Base-by-base conservation (phyloP, 1,284 basidiomycete genomes). In the Cutaneotrichosporon cutaneum region DNA sequence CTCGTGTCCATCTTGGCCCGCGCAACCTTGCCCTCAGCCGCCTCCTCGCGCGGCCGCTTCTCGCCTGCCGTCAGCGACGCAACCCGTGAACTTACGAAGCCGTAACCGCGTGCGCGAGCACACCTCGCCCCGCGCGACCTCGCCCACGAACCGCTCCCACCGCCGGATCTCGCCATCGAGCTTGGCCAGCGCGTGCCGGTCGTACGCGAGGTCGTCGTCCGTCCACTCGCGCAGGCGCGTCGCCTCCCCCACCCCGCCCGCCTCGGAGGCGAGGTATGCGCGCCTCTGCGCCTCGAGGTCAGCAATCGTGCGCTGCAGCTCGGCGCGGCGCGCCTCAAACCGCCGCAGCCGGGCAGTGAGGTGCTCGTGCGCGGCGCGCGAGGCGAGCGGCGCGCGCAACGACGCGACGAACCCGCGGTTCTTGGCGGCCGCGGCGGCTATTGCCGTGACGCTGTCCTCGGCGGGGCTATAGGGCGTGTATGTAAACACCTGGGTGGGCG, bases 161-260 rank as follows among this genome's bases (percentile, higher is more conserved):
- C 27, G 48, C 27, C 27, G 26, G 10, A 51, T 51, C 18, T 32
- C 8, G 13, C 8, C 27, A 27, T 51, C 48, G 27, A 51, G 26
- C 48, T 30, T 27, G 10, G 24, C 27, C 5, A 51, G 14, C 18
- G 14, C 24, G 26, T 32, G 16, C 7, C 48, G 48, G 27, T 51
- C 48, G 27, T 51, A 51, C 14, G 27, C 48, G 27, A 51, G 27
- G 48, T 51, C 48, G 18, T 51, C 48, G 22, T 51, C 27, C 8
- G 3, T 30, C 48, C 48, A 51, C 18, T n/a, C 24, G 24, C 48
- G 26, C 16, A 30, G 8, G 26, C 48, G 11, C 48, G 16, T 51
- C 14, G 8, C 7, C 7, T 16, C 26, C 14, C 5, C 48, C 18
- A 27, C 26, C n/a, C 22, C 27, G 13, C 18, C 47, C 18, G 16